phyloP scores from a whole-genome alignment of 805 yeast species.

The Myxozyma udenii region DNA sequence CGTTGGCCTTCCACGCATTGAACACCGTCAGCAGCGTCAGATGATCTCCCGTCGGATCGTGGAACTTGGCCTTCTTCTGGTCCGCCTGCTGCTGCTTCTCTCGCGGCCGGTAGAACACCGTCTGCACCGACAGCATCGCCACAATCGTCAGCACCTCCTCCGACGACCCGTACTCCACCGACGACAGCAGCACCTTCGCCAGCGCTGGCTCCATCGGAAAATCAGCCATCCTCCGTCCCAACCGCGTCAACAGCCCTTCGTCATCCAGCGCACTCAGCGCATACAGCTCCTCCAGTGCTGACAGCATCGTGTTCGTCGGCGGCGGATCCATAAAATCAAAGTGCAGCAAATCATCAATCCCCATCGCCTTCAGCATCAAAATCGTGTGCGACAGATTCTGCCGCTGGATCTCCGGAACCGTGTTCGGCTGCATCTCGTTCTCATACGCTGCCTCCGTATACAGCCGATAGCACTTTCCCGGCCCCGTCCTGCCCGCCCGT shows the following conservation, averaged over 20 bases:
- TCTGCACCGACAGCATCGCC: conserved; percentile 78
- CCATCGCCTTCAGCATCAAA: conserved; percentile 72
- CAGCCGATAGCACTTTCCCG: conserved; percentile 89
- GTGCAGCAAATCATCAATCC: conserved; percentile 72
- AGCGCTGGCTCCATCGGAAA: conserved; percentile 91
- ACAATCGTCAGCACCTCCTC: conserved; percentile 69
- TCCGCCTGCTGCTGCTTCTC: conserved; percentile 64
- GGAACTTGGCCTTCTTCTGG: conserved; percentile 55
- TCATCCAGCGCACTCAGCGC: conserved; percentile 82
- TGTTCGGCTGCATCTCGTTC: conserved; percentile 71
- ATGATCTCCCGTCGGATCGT: conserved; percentile 68
- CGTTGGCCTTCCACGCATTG: conserved; percentile 69
- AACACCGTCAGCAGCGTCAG: conserved; percentile 69
- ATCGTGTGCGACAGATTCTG: conserved; percentile 77
- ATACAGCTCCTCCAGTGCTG: conserved; percentile 77
- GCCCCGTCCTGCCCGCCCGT: conserved; percentile 96
- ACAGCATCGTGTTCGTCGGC: conserved; percentile 62
- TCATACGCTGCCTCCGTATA: conserved; percentile 80
- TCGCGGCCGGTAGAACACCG: conserved; percentile 67
- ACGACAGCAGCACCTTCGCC: conserved; percentile 67
- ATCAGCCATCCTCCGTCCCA: conserved; percentile 84
- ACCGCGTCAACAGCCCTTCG: conserved; percentile 68
- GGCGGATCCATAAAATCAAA: conserved; percentile 95
- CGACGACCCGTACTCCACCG: conserved; percentile 59
- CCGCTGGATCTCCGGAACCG: conserved; percentile 89